These are phyloP conservation scores for Tubosaeta sp. DNA, from an alignment of 768 basidiomycete species.

Conservation along the genomic window DNA sequence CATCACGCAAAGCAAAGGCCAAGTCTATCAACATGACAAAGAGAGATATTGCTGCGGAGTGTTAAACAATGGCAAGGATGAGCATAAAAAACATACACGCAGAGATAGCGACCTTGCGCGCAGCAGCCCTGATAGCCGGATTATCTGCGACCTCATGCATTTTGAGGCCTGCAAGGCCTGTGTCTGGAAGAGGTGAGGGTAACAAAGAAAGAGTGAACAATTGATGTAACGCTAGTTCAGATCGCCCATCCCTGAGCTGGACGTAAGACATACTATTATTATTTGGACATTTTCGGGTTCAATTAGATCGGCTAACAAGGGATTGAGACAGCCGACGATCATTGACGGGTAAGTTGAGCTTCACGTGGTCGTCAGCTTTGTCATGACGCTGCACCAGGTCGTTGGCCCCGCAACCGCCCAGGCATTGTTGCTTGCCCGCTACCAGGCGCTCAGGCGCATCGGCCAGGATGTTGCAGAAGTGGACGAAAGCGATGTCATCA, in stretches of 20 bases:
- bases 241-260: background rate
- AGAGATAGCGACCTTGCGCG: slow-evolving; percentile 10
- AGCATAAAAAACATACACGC: slow-evolving; percentile 7
- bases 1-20: slow-evolving; percentile 9
- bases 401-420: background rate
- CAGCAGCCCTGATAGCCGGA: background rate
- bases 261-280: background rate
- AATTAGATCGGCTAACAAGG: background rate
- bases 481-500: slow-evolving; percentile 11
- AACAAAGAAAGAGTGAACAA: background rate
- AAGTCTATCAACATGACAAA: slow-evolving; percentile 17
- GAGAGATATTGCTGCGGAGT: background rate
- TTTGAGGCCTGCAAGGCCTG: background rate
- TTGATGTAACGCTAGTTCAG: background rate
- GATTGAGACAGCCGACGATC: background rate
- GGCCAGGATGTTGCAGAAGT: background rate
- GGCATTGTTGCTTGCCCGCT: background rate
- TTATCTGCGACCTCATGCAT: background rate
- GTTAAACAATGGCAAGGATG: background rate
- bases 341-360: no score
- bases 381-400: background rate
- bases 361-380: background rate
- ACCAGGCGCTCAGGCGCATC: slow-evolving; percentile 3
- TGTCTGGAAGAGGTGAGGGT: background rate
- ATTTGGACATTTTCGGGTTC: background rate